Evolutionary conservation across 2,329 filamentous ascomycete species (phyloP).

Genomic region (Tolypocladium tropicale): DNA sequence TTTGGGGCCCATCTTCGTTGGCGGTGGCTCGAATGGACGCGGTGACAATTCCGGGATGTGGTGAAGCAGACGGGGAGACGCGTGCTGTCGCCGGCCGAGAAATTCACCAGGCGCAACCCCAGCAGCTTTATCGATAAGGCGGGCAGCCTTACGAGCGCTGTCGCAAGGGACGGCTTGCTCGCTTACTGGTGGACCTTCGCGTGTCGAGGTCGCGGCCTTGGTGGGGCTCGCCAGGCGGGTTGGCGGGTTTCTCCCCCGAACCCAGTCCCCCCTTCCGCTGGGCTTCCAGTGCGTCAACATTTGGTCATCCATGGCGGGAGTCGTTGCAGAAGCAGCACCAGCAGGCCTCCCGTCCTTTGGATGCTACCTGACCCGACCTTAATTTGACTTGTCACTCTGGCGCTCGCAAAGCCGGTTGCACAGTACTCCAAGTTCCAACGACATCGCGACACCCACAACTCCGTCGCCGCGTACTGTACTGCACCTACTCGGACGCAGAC

Average conservation of each 20-base stretch:
- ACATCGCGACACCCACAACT: neutral
- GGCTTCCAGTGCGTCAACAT: neutral
- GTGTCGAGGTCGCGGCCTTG: neutral
- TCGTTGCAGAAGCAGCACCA: too few relatives aligned
- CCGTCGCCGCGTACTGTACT: too few relatives aligned
- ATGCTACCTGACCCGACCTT: too few relatives aligned
- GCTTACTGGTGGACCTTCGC: too few relatives aligned
- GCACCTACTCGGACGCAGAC: too few relatives aligned
- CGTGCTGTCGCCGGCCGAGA: neutral
- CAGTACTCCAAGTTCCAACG: neutral
- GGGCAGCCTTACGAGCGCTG: too few relatives aligned
- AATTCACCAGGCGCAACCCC: neutral
- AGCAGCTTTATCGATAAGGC: constrained; percentile 4
- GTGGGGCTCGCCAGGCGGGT: too few relatives aligned
- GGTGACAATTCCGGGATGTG: neutral
- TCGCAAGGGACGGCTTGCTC: too few relatives aligned
- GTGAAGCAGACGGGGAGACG: neutral
- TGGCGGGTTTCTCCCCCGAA: too few relatives aligned
- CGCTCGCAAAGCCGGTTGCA: too few relatives aligned
- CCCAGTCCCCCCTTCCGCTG: neutral
- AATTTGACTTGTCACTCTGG: too few relatives aligned
- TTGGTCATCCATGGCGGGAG: neutral
- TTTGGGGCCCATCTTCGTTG: constrained; percentile 17
- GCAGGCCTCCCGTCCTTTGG: too few relatives aligned
- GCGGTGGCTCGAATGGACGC: constrained; percentile 7